phyloP scores from a whole-genome alignment of 2,329 filamentous ascomycete genomes.

The Pyrenophora graminea region DNA sequence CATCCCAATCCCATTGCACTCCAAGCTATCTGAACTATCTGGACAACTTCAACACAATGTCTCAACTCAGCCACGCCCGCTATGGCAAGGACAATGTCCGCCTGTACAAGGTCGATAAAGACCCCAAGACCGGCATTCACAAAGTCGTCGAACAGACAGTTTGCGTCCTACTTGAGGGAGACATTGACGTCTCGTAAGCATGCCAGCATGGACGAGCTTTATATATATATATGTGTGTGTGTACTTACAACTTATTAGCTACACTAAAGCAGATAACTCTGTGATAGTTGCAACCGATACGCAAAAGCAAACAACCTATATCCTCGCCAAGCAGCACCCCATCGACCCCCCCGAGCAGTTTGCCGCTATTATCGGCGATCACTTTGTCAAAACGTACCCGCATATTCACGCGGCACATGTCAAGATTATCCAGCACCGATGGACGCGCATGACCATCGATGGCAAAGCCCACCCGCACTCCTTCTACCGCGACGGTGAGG shows the following conservation, averaged over 20 bases:
- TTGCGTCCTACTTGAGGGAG: conserved; percentile 87
- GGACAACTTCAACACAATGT: conserved; percentile 42
- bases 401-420: conserved; percentile 88
- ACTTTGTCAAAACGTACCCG: conserved; percentile 85
- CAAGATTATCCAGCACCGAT: conserved; percentile 81
- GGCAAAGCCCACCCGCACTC: conserved; percentile 93
- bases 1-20: not conserved
- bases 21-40: conserved; percentile 1
- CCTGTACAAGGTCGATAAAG: conserved; percentile 88
- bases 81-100: conserved; percentile 99
- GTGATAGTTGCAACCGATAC: conserved; percentile 95
- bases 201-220: not conserved
- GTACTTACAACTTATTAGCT: conserved; percentile 58
- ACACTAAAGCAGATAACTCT: conserved; percentile 91
- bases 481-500: conserved; percentile 86
- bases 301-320: conserved; percentile 91
- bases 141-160: conserved; percentile 94
- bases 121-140: conserved; percentile 76
- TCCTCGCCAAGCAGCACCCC: conserved; percentile 90
- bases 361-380: conserved; percentile 78
- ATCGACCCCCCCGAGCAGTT: conserved; percentile 93
- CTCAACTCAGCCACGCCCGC: conserved; percentile 62
- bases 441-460: conserved; percentile 85
- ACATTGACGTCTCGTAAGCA: conserved; percentile 78
- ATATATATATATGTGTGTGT: conserved; percentile 12